phyloP scores from a whole-genome alignment of 129 eudicot genomes.

The Arctium minus region DNA sequence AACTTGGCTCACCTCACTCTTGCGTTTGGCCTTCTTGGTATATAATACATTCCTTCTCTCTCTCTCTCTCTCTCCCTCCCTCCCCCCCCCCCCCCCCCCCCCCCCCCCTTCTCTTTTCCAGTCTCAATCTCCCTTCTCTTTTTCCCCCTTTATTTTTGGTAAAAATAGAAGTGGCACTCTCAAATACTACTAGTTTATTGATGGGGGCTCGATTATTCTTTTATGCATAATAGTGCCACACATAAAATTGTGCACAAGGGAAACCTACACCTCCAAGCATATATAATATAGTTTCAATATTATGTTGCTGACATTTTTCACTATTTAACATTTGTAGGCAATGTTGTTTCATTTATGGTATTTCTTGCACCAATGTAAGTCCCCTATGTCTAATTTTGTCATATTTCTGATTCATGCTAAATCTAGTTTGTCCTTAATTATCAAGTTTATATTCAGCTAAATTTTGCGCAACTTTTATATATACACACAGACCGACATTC shows the following conservation, averaged over 20 bases:
- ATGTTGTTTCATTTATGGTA: constrained; percentile 65
- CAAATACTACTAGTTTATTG: too few species aligned
- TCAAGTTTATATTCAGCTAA: not conserved
- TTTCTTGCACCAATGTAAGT: constrained; percentile 82
- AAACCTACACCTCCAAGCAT: too few species aligned
- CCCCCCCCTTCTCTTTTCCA: too few species aligned
- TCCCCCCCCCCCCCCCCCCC: too few species aligned
- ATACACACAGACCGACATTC: constrained; percentile 70
- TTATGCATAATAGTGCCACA: too few species aligned
- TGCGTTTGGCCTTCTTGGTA: constrained; percentile 85
- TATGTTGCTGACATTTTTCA: not conserved
- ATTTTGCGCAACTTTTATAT: not conserved
- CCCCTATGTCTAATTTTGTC: not conserved
- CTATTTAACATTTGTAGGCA: constrained; percentile 39
- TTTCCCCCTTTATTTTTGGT: too few species aligned
- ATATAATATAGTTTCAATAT: not conserved
- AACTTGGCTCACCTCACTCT: constrained; percentile 49
- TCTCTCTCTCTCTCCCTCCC: too few species aligned
- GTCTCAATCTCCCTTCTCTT: too few species aligned
- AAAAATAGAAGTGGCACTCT: too few species aligned
- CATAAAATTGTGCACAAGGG: too few species aligned
- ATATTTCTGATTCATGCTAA: not conserved
- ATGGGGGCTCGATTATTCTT: too few species aligned
- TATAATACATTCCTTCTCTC: not conserved
- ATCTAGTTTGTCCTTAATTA: not conserved